Evolutionary conservation across 1,139 yeast species (phyloP), one percentile per base, ranked within the genome.

Genomic region (Zygosaccharomyces sapae): DNA sequence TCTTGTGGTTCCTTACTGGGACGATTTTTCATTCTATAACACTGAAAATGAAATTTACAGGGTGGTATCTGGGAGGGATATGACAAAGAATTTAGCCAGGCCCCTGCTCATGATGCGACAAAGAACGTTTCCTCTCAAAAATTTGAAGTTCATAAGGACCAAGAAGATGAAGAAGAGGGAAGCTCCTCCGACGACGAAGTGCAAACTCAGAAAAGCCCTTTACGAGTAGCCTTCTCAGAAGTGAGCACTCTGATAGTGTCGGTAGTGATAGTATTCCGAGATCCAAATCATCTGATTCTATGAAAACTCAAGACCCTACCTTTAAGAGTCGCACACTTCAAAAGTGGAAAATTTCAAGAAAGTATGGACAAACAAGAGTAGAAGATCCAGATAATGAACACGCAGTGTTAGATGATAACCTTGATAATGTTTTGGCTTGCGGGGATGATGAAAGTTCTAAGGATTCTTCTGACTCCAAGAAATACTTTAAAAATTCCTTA

Each of bases 1-100:
- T 10, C 69, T 90, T 47, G 97, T 92, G 0, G 67, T 79, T 38
- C 98, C 97, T 1, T 81, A 75, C 59, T 85, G 87, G 89, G 97
- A 92, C 63, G 97, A 92, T 65, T 68, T 88, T 38, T 79, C 82
- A 0, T 86, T 87, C 59, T 85, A 75, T 58, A 72, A 77, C 48
- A 81, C 96, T 0, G 59, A 69, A 1, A 72, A 69, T 16, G 95
- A 87, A 52, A 66, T 86, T 10, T 92, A 81, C 62, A 76, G 96
- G 97, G 96, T 41, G 98, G 98, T 12, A 81, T 92, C 22, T 92
- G 97, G 97, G 87, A 58, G 18, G 48, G 50, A 8, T 43, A 42
- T 34, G 34, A 41, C 10, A 34, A 31, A 10, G 35, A 42, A 20
- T 16, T 16, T 22, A 22, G 25, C 18, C 19, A 31, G 18, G 16